phyloP scores from a whole-genome alignment of 2,329 filamentous ascomycete species.

The Microcyclosporella mali region DNA sequence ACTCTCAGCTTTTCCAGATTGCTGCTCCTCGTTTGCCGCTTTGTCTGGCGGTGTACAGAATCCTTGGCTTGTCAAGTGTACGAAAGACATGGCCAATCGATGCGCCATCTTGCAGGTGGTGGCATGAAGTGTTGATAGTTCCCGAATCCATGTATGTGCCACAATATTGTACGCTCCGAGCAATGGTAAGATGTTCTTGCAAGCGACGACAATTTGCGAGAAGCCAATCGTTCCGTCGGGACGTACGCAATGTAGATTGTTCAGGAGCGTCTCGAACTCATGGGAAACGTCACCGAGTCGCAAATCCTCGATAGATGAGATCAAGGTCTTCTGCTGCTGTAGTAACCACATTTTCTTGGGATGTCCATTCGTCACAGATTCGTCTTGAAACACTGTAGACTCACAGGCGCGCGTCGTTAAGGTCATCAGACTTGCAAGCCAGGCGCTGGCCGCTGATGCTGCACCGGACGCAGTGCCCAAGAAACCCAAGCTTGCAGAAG shows the following conservation, averaged over 20 bases:
- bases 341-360: conserved; percentile 57
- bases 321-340: conserved; percentile 6
- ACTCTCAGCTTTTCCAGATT: conserved; percentile 71
- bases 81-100: conserved; percentile 69
- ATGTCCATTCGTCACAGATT: conserved; percentile 56
- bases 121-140: conserved; percentile 60
- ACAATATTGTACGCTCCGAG: conserved; percentile 65
- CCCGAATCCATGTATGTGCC: conserved; percentile 52
- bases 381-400: too few species aligned
- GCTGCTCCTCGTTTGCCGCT: conserved; percentile 35
- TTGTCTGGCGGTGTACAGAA: conserved; percentile 89
- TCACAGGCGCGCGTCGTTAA: too few species aligned
- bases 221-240: background rate
- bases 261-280: background rate
- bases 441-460: too few species aligned
- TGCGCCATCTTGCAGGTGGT: conserved; percentile 68
- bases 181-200: conserved; percentile 54
- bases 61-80: conserved; percentile 71
- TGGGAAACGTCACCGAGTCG: background rate
- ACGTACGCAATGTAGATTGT: background rate
- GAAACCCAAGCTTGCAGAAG: too few species aligned
- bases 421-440: too few species aligned
- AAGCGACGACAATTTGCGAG: conserved; percentile 2
- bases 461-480: too few species aligned
- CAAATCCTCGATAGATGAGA: background rate